A percentile compares a stretch with the other conserved stretches of the same genome.
Conservation (phyloP, 2,329 filamentous ascomycete species). For the Camillea tinctor region DNA sequence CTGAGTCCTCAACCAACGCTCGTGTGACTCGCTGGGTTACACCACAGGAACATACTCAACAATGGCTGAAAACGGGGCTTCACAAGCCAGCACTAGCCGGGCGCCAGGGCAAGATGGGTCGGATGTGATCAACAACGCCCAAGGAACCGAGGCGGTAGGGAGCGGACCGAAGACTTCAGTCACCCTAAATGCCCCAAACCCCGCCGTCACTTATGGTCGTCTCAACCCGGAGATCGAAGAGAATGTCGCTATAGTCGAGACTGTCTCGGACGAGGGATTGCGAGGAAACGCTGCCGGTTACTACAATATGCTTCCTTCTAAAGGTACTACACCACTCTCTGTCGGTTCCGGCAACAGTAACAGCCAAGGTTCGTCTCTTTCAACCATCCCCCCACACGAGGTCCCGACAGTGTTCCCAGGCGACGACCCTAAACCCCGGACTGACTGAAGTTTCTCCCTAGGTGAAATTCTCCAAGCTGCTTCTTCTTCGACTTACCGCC, state of each 20-base stretch:
- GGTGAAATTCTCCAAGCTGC: not conserved
- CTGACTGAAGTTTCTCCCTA: not conserved
- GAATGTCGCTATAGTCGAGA: constrained; percentile 31
- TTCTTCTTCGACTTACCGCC: constrained; percentile 5
- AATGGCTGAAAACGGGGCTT: constrained; percentile 14
- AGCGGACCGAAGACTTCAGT: constrained; percentile 9
- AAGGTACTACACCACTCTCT: constrained; percentile 14
- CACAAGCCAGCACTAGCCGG: not conserved
- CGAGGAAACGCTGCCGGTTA: constrained; percentile 8
- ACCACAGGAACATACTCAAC: constrained; percentile 10
- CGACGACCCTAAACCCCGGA: not conserved
- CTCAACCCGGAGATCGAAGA: constrained; percentile 38
- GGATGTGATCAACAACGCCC: not conserved
- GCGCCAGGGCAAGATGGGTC: not conserved
- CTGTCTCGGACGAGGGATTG: constrained; percentile 26
- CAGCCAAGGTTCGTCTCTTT: constrained; percentile 16
- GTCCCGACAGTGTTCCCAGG: not conserved
- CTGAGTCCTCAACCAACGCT: constrained; percentile 12
- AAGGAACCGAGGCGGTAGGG: not conserved
- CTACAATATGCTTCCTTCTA: constrained; percentile 13
- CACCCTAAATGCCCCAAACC: constrained; percentile 22
- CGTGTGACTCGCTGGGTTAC: constrained; percentile 16
- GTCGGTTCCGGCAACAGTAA: constrained; percentile 7
- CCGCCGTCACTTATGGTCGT: constrained; percentile 31
- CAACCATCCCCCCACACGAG: not conserved